Evolutionary conservation across 2,329 filamentous ascomycete species (phyloP).

Genomic region (Neofusicoccum laricinum): DNA sequence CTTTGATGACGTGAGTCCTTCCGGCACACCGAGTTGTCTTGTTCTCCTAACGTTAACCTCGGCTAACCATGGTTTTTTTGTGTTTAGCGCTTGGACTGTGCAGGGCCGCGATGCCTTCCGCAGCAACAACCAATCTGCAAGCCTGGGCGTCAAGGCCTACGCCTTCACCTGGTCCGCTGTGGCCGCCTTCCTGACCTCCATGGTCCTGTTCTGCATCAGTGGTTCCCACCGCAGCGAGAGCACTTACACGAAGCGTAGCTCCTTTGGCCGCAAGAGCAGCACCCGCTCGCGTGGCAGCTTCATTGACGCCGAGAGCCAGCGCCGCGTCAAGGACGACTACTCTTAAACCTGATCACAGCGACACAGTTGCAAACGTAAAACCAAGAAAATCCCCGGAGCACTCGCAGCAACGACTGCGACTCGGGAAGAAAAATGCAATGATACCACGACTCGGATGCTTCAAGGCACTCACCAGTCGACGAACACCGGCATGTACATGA

Average conservation of each 20-base stretch:
- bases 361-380: background rate
- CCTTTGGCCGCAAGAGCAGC: constrained; percentile 51
- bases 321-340: constrained; percentile 70
- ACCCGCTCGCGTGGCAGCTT: constrained; percentile 50
- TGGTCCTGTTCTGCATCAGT: constrained; percentile 65
- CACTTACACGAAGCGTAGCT: constrained; percentile 33
- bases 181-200: constrained; percentile 63
- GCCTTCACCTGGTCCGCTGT: constrained; percentile 75
- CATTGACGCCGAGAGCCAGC: constrained; percentile 55
- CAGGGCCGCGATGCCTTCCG: constrained; percentile 66
- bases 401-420: background rate
- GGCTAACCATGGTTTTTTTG: background rate
- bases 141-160: constrained; percentile 66
- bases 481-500: background rate
- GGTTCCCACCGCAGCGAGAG: constrained; percentile 42
- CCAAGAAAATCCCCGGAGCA: background rate
- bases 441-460: constrained; percentile 7
- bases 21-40: background rate
- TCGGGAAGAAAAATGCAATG: background rate
- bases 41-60: constrained; percentile 5
- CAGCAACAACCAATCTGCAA: constrained; percentile 53
- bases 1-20: constrained; percentile 70
- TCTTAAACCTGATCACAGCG: constrained; percentile 38
- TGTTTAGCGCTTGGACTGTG: constrained; percentile 62
- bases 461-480: background rate